Conservation (phyloP, 352 stramenopile species). For the Globisporangium recalcitrans region DNA sequence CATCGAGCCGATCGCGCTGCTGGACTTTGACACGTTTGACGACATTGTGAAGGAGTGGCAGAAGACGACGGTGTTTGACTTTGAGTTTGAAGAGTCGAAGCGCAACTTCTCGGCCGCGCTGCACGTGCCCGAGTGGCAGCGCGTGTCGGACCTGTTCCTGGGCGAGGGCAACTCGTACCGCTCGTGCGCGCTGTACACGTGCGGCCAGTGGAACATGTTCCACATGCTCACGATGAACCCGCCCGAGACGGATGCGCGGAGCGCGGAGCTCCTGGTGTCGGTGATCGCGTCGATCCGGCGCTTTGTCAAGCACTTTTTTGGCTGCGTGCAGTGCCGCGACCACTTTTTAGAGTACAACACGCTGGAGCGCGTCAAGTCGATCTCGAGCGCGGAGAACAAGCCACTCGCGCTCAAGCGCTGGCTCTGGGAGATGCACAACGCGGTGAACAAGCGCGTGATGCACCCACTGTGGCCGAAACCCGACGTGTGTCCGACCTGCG, state of each 20-base stretch:
- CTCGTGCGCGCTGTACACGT: constrained; percentile 75
- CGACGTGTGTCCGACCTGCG: constrained; percentile 65
- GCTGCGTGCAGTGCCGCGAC: constrained; percentile 68
- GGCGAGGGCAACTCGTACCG: constrained; percentile 60
- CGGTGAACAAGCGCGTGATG: constrained; percentile 71
- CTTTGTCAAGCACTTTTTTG: constrained; percentile 86
- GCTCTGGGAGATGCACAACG: constrained; percentile 85
- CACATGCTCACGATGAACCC: constrained; percentile 83
- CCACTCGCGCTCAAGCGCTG: constrained; percentile 59
- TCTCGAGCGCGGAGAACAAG: constrained; percentile 65
- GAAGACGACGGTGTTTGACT: constrained; percentile 35
- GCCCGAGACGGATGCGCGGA: constrained; percentile 29
- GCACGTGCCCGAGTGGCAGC: constrained; percentile 60
- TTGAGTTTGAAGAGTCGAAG: constrained; percentile 49
- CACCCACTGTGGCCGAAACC: constrained; percentile 77
- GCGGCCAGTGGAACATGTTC: constrained; percentile 85
- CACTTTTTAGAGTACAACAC: constrained; percentile 80
- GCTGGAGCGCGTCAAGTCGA: constrained; percentile 56
- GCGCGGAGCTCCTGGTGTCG: constrained; percentile 50
- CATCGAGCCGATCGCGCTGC: constrained; percentile 43
- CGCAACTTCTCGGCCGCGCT: constrained; percentile 40
- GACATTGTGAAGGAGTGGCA: constrained; percentile 61
- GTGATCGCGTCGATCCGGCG: constrained; percentile 71
- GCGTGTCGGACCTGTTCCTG: constrained; percentile 53
- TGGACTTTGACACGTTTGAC: constrained; percentile 74